These are phyloP conservation scores for Botrytis tulipae DNA, from an alignment of 2,329 filamentous ascomycete species.

Conservation along the genomic window DNA sequence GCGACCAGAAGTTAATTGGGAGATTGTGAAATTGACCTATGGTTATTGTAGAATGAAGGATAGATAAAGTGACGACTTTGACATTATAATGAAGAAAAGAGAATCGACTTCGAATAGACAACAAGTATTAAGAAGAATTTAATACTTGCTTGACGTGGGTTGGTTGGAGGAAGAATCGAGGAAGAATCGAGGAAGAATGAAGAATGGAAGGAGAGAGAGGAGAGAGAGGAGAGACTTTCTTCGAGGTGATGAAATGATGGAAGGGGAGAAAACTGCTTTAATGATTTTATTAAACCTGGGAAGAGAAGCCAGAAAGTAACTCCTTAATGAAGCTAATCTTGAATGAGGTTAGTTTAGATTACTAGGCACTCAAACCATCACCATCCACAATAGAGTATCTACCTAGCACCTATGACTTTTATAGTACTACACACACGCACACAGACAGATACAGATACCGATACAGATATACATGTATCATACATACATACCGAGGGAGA, in stretches of 20 bases:
- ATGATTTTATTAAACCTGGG: slow-evolving; percentile 7
- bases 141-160: not conserved
- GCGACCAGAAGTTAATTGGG: slow-evolving; percentile 5
- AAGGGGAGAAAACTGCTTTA: slow-evolving; percentile 11
- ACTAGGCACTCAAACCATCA: not conserved
- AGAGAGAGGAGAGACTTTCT: slow-evolving; percentile 5
- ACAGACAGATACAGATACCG: not conserved
- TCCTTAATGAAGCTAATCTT: not conserved
- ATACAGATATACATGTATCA: not conserved
- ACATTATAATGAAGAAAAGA: not conserved
- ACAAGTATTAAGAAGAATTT: not conserved
- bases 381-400: not conserved
- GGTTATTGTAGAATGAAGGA: not conserved
- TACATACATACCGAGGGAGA: not conserved
- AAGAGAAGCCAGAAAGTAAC: not conserved
- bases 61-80: not conserved
- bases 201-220: not conserved
- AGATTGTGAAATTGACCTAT: not conserved
- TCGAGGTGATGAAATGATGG: not conserved
- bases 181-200: not conserved
- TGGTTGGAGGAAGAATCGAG: not conserved
- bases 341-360: not conserved
- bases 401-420: not conserved
- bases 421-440: not conserved
- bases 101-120: not conserved